phyloP scores from a whole-genome alignment of 1,139 yeast genomes.

The Scheffersomyces parashehatae region DNA sequence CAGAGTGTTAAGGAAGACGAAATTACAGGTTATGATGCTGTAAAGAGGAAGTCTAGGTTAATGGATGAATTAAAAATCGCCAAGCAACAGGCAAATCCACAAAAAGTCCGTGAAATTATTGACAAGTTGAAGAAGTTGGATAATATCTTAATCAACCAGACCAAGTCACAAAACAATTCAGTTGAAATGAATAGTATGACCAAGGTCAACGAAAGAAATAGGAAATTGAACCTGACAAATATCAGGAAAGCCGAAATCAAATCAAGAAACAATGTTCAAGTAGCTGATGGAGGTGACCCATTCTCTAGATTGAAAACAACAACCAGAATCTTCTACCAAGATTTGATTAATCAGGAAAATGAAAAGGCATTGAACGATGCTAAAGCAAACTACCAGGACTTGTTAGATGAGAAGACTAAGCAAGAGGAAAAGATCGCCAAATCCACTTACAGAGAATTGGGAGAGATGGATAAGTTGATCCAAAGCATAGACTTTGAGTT shows the following conservation, averaged over 20 bases:
- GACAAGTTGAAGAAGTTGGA: slow-evolving; percentile 42
- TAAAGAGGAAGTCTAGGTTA: slow-evolving; percentile 69
- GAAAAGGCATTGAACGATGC: slow-evolving; percentile 47
- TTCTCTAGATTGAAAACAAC: slow-evolving; percentile 86
- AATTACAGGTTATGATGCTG: slow-evolving; percentile 61
- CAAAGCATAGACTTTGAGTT: slow-evolving; percentile 36
- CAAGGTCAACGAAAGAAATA: slow-evolving; percentile 75
- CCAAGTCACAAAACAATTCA: slow-evolving; percentile 18
- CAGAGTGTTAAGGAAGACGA: slow-evolving; percentile 51
- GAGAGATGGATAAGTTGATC: slow-evolving; percentile 45
- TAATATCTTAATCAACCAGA: slow-evolving; percentile 26
- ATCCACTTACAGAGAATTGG: slow-evolving; percentile 45
- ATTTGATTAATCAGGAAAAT: slow-evolving; percentile 44
- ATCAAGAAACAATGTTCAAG: slow-evolving; percentile 49
- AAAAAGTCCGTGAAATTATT: slow-evolving; percentile 54
- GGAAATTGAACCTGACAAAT: slow-evolving; percentile 74
- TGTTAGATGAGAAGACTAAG: slow-evolving; percentile 37
- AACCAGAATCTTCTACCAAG: slow-evolving; percentile 77
- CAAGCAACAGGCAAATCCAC: slow-evolving; percentile 56
- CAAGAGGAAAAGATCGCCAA: slow-evolving; percentile 43
- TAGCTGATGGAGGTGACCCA: slow-evolving; percentile 68
- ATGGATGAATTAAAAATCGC: slow-evolving; percentile 80
- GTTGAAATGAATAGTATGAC: slow-evolving; percentile 45
- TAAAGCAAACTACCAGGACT: slow-evolving; percentile 32
- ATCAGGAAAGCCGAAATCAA: slow-evolving; percentile 79